Evolutionary conservation across 2,329 filamentous ascomycete species (phyloP), one percentile per base, ranked within the genome.

Genomic region (Colletotrichum spinosum): DNA sequence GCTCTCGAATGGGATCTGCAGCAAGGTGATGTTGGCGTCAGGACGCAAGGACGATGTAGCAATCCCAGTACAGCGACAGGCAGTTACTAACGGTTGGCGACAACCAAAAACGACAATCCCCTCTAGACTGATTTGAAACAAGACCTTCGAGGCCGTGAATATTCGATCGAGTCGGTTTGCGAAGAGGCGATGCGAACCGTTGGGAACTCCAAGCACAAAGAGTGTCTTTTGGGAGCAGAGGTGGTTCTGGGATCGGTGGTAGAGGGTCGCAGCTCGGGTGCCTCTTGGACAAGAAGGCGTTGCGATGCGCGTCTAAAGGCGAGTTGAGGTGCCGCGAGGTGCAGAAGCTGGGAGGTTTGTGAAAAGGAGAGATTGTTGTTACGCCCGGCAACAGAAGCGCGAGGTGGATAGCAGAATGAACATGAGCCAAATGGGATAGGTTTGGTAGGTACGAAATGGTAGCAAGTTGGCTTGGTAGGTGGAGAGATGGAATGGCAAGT

Each of bases 301-400:
- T 37, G 41, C 42, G 50, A 35, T 17, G 57, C 46, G 45, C 8
- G 55, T 64, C 50, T 38, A 60, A 57, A 15, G 42, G 13, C 13
- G 61, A 63, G 58, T 62, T 33, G 48, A 39, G 54, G 59, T 63
- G 60, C 60, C 45, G 54, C 57, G 44, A 54, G 45, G 39, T 49
- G 15, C 45, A 48, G 53, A 39, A 38, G 25, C n/a, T 33, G 17
- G 46, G 55, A 25, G 4, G 25, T 25, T 25, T 25, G 53, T 46
- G 48, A 46, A 48, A 65, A 45, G 44, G 60, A 33, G 41, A 65
- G 52, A 57, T 56, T 65, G 52, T 49, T 65, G 62, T 65, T 48
- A 62, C 62, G 62, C 62, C 58, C 58, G 52, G 45, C 53, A 52
- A 51, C 39, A 56, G 50, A 25, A 49, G 62, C 56, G 39, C 62